Conservation (phyloP, 148 eudicot genomes). For the Talinum fruticosum region DNA sequence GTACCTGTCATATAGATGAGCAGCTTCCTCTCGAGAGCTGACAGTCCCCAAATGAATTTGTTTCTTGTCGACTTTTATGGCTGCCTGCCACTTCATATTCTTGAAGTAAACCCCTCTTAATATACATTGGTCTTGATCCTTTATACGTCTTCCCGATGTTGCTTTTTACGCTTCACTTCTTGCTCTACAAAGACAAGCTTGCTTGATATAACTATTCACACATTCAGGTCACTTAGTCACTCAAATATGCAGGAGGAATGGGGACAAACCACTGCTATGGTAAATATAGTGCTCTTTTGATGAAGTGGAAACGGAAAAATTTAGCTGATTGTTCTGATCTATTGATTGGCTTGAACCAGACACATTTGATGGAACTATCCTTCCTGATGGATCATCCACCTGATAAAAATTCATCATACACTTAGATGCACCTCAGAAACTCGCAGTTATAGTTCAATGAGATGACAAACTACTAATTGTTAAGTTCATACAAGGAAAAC, state of each 20-base stretch:
- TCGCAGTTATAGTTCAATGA: not conserved
- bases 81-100: conserved; percentile 97
- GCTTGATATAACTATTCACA: not conserved
- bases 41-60: conserved; percentile 96
- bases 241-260: not conserved
- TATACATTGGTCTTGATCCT: conserved; percentile 47
- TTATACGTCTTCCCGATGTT: conserved; percentile 57
- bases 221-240: not conserved
- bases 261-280: conserved; percentile 18
- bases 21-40: conserved; percentile 81
- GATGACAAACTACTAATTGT: conserved; percentile 2
- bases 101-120: conserved; percentile 91
- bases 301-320: conserved; percentile 17
- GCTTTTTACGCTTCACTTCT: conserved; percentile 70
- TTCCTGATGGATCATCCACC: conserved; percentile 27
- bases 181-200: conserved; percentile 22
- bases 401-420: conserved; percentile 16
- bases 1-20: conserved; percentile 85
- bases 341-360: conserved; percentile 40
- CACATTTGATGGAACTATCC: conserved; percentile 33
- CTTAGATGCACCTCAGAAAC: not conserved
- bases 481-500: too few relatives aligned
- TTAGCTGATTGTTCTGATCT: conserved; percentile 35
- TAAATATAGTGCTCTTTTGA: conserved; percentile 17
- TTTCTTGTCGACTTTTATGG: conserved; percentile 91